Base-by-base conservation (phyloP, 2,329 filamentous ascomycete genomes). In the Colletotrichum liaoningense region DNA sequence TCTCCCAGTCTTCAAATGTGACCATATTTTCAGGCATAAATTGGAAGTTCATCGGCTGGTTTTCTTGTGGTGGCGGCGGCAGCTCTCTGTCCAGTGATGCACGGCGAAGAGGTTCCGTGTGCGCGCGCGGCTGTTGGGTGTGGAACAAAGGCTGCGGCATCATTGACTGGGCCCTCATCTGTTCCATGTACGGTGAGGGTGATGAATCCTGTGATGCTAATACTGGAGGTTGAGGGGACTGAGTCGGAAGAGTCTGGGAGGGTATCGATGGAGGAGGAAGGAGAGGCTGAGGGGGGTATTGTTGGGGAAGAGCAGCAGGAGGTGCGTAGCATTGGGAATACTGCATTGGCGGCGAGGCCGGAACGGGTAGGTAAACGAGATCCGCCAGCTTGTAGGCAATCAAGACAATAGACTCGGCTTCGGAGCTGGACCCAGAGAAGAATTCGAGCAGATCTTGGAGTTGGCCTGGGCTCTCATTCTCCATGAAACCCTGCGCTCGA, bases 381-480 rank as follows among this genome's bases (percentile, higher is more conserved):
- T 87, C 85, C 24, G 88, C 89, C 69, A 89, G 81, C 35, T 90
- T 88, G 77, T 90, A 91, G 4, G 90, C 91, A 65, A 90, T 84
- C 66, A 86, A 84, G 14, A 90, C 89, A 57, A 93, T 86, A 76
- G 85, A 86, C 73, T 88, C 85, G 0, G 90, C 88, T 74, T 91
- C 88, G 63, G 88, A 85, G 62, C 86, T 87, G 42, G 88, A 85
- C 49, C 89, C 87, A 5, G 88, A 90, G 77, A 92, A 92, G 77
- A 91, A 91, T 77, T 93, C 91, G 30, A 93, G 85, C 8, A 91
- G 86, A 77, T 92, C 91, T 78, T 92, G 89, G 11, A 93, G 82
- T 75, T 91, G 89, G 14, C 91, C 90, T 8, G 88, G 88, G 72
- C 87, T 90, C 79, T 92, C 90, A 68, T 90, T 90, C 79, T 92